Percentiles rank a stretch among this genome's conserved stretches.
These are phyloP conservation scores for Vigna angularis DNA, from an alignment of 306 rosid species.

Conservation along the genomic window DNA sequence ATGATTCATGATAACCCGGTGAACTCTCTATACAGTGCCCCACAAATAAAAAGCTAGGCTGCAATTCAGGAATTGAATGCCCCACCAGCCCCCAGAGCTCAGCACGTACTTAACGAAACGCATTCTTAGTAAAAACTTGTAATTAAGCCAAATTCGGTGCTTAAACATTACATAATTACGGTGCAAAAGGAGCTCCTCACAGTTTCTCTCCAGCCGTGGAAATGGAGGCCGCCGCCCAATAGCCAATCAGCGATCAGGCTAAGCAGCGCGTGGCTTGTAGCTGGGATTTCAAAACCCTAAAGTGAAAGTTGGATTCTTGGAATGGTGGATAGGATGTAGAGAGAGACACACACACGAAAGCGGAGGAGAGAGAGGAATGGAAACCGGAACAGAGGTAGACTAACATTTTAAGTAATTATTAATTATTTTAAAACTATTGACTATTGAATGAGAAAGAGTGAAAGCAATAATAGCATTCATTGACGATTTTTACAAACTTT, in stretches of 20 bases:
- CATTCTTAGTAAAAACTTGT: conserved; percentile 26
- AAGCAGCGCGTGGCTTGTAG: conserved; percentile 33
- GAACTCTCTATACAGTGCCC: conserved; percentile 24
- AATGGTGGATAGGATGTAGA: neutral
- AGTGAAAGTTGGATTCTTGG: conserved; percentile 30
- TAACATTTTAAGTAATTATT: neutral
- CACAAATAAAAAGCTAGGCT: conserved; percentile 27
- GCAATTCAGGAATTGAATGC: conserved; percentile 12
- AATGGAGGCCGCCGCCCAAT: conserved; percentile 17
- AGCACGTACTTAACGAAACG: conserved; percentile 31
- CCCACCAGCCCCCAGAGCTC: conserved; percentile 40
- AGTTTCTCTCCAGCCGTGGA: conserved; percentile 12
- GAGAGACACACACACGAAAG: neutral
- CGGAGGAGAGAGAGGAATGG: conserved; percentile 7
- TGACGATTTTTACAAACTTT: conserved; percentile 11
- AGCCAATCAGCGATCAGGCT: conserved; percentile 19
- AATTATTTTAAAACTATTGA: neutral
- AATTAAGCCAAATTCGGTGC: conserved; percentile 14
- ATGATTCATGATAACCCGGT: neutral
- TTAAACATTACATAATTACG: conserved; percentile 36
- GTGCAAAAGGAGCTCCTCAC: conserved; percentile 36
- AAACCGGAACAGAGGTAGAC: neutral
- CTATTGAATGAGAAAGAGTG: neutral
- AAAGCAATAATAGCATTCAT: neutral
- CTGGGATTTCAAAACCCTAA: conserved; percentile 47